These are phyloP conservation scores for Strigomonas culicis DNA, from an alignment of 208 protist species.

Conservation along the genomic window DNA sequence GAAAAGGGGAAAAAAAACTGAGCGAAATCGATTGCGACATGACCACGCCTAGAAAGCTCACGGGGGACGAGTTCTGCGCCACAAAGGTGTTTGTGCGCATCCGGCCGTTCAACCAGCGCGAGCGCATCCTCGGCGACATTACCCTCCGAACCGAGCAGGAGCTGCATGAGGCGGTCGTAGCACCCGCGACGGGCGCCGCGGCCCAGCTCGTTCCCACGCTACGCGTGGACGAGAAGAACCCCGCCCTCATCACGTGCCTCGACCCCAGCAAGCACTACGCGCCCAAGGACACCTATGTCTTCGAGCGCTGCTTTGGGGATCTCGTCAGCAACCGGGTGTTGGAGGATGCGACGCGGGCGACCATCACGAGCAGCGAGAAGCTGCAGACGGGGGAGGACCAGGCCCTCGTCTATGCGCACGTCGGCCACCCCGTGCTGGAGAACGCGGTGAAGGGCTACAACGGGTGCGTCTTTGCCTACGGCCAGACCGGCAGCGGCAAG, in stretches of 20 bases:
- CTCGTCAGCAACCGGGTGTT: slow-evolving; percentile 44
- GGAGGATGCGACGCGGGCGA: slow-evolving; percentile 46
- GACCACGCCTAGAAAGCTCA: too few relatives aligned
- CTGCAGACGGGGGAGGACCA: slow-evolving; percentile 25
- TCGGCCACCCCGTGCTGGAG: slow-evolving; percentile 69
- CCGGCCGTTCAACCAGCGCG: slow-evolving; percentile 79
- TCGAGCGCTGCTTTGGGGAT: slow-evolving; percentile 79
- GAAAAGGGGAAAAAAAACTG: too few relatives aligned
- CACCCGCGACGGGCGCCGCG: slow-evolving; percentile 16
- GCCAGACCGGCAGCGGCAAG: slow-evolving; percentile 90
- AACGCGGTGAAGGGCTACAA: slow-evolving; percentile 85
- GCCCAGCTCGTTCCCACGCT: slow-evolving; percentile 47
- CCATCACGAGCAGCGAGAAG: slow-evolving; percentile 48
- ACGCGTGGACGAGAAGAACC: slow-evolving; percentile 69
- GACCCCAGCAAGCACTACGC: slow-evolving; percentile 58
- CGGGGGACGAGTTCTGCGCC: slow-evolving; percentile 48
- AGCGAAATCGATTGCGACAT: too few relatives aligned
- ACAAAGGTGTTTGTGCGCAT: slow-evolving; percentile 88
- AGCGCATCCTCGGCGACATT: too few relatives aligned
- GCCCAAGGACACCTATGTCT: slow-evolving; percentile 53
- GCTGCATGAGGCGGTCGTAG: slow-evolving; percentile 11
- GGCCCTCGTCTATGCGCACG: slow-evolving; percentile 61
- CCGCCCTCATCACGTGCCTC: slow-evolving; percentile 55
- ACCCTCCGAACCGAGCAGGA: too few relatives aligned
- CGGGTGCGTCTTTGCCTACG: slow-evolving; percentile 89